Base-by-base conservation (phyloP, 2,329 filamentous ascomycete species). In the Fusarium zealandicum region DNA sequence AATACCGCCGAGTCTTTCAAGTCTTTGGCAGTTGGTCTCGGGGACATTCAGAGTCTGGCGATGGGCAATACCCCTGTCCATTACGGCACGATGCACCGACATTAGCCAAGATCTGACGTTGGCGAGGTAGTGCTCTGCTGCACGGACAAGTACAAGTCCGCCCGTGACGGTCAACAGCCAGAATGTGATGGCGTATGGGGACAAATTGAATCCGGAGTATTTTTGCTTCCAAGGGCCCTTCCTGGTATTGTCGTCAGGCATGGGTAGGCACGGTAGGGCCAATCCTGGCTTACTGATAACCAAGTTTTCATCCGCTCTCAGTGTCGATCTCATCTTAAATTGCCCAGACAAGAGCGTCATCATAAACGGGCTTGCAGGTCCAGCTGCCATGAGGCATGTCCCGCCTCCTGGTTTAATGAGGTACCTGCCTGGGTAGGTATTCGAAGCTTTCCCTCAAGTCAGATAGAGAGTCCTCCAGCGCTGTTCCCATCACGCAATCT, bases 291-390 rank as follows among this genome's bases (percentile, higher is more conserved):
- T 59, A 43, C 8, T 25, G 22, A 8, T 25, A 25, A 25, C 22
- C 59, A 61, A 56, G 59, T 61, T 61, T 61, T 63, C 39, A 45
- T 59, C 59, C 41, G 33, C 45, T 51, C 45, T 47, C 39, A 46
- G 11, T 18, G 59, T 56, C 59, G 54, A 61, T 61, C 59, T 50
- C 30, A 59, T 31, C 49, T 50, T 25, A 27, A 35, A 35, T 35
- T 25, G 47, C 44, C 38, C 39, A 44, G 58, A 35, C 41, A 47
- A 48, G 50, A 44, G 52, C 59, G 59, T 63, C 59, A 61, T 63
- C 31, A 22, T 44, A 36, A 30, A 59, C 44, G 37, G 48, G 49
- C 31, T 53, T 47, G 20, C 41, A 51, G 41, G 42, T 44, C 33
- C 44, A 38, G 20, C 25, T 53, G n/a, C 48, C 35, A 28, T n/a